Evolutionary conservation across 2,329 filamentous ascomycete species (phyloP).

Genomic region (Elsinoe necatrix): DNA sequence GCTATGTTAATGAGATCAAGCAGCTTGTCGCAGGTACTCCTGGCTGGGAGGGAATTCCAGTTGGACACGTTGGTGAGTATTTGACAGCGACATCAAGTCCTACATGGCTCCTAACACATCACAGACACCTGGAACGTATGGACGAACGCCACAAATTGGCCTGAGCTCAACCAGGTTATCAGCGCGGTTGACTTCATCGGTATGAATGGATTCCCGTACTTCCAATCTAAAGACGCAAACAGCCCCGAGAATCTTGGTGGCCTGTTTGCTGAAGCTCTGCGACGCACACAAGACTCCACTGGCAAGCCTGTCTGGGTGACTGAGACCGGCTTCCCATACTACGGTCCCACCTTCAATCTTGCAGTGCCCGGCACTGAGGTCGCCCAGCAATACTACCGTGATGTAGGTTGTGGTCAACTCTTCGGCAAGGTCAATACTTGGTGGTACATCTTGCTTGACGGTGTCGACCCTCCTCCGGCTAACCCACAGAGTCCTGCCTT

Average conservation of each 20-base stretch:
- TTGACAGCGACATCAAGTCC: neutral
- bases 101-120: neutral
- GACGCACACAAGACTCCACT: constrained; percentile 50
- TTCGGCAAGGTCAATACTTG: constrained; percentile 55
- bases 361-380: constrained; percentile 58
- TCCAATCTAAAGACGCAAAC: constrained; percentile 61
- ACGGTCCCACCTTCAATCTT: constrained; percentile 53
- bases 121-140: constrained; percentile 68
- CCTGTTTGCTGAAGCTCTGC: constrained; percentile 63
- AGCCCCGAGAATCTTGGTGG: constrained; percentile 40
- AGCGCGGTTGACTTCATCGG: constrained; percentile 68
- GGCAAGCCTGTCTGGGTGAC: constrained; percentile 77
- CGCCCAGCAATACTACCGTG: constrained; percentile 63
- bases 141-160: constrained; percentile 63
- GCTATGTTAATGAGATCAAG: constrained; percentile 12
- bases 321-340: constrained; percentile 80
- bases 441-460: constrained; percentile 71
- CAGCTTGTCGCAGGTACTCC: constrained; percentile 8
- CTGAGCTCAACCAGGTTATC: constrained; percentile 44
- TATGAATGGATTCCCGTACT: constrained; percentile 70
- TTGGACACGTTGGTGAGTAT: constrained; percentile 59
- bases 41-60: constrained; percentile 33
- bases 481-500: constrained; percentile 48
- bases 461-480: constrained; percentile 28
- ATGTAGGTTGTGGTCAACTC: constrained; percentile 29